Evolutionary conservation across 1,139 yeast species (phyloP).

Genomic region (Lodderomyces jiufengensis): DNA sequence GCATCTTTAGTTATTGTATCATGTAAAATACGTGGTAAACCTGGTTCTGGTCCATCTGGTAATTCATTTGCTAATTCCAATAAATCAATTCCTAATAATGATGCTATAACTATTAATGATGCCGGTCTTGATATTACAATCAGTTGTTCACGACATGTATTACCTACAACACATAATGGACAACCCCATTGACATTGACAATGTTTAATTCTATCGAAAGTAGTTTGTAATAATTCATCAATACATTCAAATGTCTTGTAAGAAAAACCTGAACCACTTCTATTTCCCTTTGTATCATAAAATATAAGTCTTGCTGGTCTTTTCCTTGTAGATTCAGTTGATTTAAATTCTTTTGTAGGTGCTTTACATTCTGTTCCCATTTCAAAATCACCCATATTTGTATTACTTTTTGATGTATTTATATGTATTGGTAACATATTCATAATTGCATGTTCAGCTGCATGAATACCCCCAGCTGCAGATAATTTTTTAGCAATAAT

Average conservation of each 20-base stretch:
- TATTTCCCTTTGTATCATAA: slow-evolving; percentile 79
- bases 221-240: slow-evolving; percentile 57
- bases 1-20: slow-evolving; percentile 64
- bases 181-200: slow-evolving; percentile 90
- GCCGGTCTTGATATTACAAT: slow-evolving; percentile 86
- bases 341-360: slow-evolving; percentile 90
- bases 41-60: slow-evolving; percentile 79
- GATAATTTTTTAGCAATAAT: slow-evolving; percentile 56
- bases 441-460: slow-evolving; percentile 88
- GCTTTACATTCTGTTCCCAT: slow-evolving; percentile 93
- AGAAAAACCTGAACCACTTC: slow-evolving; percentile 73
- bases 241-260: slow-evolving; percentile 76
- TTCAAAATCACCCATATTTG: slow-evolving; percentile 53
- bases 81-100: slow-evolving; percentile 47
- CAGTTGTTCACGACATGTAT: slow-evolving; percentile 76
- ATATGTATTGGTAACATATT: slow-evolving; percentile 64
- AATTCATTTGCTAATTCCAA: slow-evolving; percentile 36
- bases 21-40: slow-evolving; percentile 62
- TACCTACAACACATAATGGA: slow-evolving; percentile 78
- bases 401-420: slow-evolving; percentile 25
- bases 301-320: slow-evolving; percentile 86
- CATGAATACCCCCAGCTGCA: slow-evolving; percentile 92
- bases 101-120: slow-evolving; percentile 65
- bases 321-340: slow-evolving; percentile 59
- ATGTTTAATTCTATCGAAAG: slow-evolving; percentile 53